Evolutionary conservation across 1,284 basidiomycete species (phyloP).

Genomic region (Coniferiporia weirii): DNA sequence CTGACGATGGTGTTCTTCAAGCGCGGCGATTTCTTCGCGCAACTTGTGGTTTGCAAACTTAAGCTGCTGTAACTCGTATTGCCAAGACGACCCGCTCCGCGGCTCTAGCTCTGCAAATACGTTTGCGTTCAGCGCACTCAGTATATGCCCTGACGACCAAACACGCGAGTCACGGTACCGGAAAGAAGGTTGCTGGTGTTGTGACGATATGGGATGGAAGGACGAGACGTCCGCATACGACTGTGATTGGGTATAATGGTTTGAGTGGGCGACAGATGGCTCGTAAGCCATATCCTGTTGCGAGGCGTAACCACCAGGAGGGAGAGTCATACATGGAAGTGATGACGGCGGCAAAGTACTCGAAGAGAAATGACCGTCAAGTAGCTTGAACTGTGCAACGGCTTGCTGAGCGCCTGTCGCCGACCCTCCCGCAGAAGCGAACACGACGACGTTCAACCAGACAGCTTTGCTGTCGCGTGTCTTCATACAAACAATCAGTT

Average conservation of each 20-base stretch:
- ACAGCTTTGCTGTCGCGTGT: conserved; percentile 32
- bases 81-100: conserved; percentile 73
- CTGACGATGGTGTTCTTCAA: conserved; percentile 35
- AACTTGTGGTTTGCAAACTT: conserved; percentile 70
- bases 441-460: conserved; percentile 35
- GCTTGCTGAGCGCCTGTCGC: not conserved
- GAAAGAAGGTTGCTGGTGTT: not conserved
- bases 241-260: not conserved
- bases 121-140: conserved; percentile 29
- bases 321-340: not conserved
- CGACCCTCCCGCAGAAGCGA: conserved; percentile 24
- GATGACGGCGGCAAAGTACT: not conserved
- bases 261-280: too few relatives aligned
- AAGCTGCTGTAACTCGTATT: conserved; percentile 87
- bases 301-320: not conserved
- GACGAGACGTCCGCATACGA: not conserved
- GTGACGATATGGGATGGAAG: not conserved
- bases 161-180: not conserved
- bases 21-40: conserved; percentile 57
- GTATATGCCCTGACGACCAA: not conserved
- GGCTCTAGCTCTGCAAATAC: conserved; percentile 74
- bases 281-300: not conserved
- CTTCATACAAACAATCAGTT: conserved; percentile 29
- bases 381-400: conserved; percentile 24
- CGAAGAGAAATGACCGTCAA: not conserved